Base-by-base conservation (phyloP, 441 rosid genomes). In the Gossypium aridum region DNA sequence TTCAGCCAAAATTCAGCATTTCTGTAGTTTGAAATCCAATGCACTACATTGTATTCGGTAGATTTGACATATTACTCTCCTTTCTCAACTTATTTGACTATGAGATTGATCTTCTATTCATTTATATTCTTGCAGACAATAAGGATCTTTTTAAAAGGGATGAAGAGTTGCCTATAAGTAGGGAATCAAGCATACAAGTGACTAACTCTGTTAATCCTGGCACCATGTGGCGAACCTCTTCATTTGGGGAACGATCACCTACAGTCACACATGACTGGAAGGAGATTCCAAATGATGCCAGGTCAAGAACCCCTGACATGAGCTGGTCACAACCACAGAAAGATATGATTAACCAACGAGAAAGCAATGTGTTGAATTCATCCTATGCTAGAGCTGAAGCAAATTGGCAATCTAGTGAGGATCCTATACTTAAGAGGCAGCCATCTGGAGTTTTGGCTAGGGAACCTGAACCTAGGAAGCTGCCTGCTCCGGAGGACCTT, bases 401-500 rank as follows among this genome's bases (percentile, higher is more conserved):
- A 75, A 90, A 81, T 70, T 87, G 92, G 96, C 74, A 79, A 78
- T 74, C 78, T 45, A 81, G 79, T 83, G 95, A 91, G 76, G 94
- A 91, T 80, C 85, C 88, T 51, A 62, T 84, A 22, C 70, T 89
- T 45, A 90, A 84, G 80, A 86, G 97, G 83, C 97, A 88, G 85
- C 79, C 86, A 37, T 88, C 96, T 80, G 75, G 76, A 45, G 84
- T 81, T 83, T 65, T 87, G 55, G 96, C 85, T 64, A 87, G 89
- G 80, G 97, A 92, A 74, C 90, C 81, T 61, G 98, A 97, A 81
- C 84, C 79, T 61, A 87, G 89, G 80, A 88, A 87, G 79, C 78
- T 83, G 74, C 70, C 87, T n/a, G 79, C 92, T 34, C 98, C 97
- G n/a, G 99, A 97, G 78, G 91, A 87, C 73, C 87, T 94, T 55